A percentile compares a stretch with the other conserved stretches of the same genome.
These are phyloP conservation scores for Nannizziopsis barbatae DNA, from an alignment of 2,329 filamentous ascomycete species.

Conservation along the genomic window DNA sequence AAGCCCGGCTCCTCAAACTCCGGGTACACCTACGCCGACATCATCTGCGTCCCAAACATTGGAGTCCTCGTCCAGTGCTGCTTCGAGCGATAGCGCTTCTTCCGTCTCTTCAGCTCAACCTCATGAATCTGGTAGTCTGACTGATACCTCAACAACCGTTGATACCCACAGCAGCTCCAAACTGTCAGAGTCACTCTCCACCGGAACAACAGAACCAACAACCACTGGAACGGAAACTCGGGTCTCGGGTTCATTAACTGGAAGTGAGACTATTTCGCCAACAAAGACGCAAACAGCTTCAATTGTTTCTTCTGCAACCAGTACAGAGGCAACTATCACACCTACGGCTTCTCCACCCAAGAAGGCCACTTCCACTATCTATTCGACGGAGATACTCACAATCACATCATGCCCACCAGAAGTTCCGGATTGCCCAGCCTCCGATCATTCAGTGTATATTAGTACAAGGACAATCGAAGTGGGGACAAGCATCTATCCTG, in stretches of 20 bases:
- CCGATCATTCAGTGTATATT: background rate
- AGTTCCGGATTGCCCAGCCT: conserved; percentile 1
- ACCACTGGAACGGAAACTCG: background rate
- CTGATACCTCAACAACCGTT: background rate
- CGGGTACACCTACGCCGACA: background rate
- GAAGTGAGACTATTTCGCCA: background rate
- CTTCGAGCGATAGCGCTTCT: background rate
- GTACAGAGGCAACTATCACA: background rate
- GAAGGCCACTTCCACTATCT: background rate
- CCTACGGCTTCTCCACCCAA: no score
- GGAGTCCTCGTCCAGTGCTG: background rate
- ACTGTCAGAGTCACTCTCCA: no score
- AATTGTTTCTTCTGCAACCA: background rate
- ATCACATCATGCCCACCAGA: background rate
- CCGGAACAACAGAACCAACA: background rate
- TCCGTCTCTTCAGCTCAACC: background rate
- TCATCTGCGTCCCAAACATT: no score
- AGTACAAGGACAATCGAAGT: background rate
- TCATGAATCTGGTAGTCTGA: background rate
- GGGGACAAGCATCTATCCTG: background rate
- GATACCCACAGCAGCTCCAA: no score
- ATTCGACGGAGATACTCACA: background rate
- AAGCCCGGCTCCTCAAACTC: background rate
- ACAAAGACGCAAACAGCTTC: background rate
- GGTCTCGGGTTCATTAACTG: background rate